These are phyloP conservation scores for Pyrenopolyporus hunteri DNA, from an alignment of 495 filamentous ascomycete species.

Conservation along the genomic window DNA sequence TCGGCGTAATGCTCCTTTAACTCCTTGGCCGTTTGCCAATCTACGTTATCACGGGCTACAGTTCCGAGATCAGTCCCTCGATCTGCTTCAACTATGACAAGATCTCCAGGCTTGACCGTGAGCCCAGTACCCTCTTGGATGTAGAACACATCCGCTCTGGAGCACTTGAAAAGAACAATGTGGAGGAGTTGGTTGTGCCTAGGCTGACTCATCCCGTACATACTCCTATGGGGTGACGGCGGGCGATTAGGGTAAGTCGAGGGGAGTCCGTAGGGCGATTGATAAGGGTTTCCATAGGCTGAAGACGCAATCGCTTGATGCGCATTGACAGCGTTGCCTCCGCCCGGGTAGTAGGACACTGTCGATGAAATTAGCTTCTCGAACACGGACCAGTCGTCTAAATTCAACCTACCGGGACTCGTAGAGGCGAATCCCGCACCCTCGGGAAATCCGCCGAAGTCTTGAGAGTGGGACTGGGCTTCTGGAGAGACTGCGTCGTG, in stretches of 20 bases:
- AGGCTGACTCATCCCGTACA: constrained; percentile 67
- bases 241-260: constrained; percentile 62
- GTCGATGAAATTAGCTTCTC: constrained; percentile 37
- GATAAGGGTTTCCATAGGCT: constrained; percentile 48
- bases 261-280: constrained; percentile 54
- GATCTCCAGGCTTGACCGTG: constrained; percentile 84
- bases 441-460: constrained; percentile 46
- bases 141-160: constrained; percentile 93
- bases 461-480: constrained; percentile 46
- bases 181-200: constrained; percentile 84
- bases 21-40: constrained; percentile 82
- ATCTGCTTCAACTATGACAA: constrained; percentile 97
- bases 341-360: constrained; percentile 59
- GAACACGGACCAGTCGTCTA: neutral
- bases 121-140: constrained; percentile 94
- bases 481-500: constrained; percentile 53
- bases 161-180: constrained; percentile 95
- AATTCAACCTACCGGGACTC: constrained; percentile 45
- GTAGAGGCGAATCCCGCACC: constrained; percentile 38
- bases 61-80: constrained; percentile 94
- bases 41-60: constrained; percentile 83
- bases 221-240: constrained; percentile 62
- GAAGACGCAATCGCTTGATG: constrained; percentile 50
- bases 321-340: constrained; percentile 32
- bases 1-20: constrained; percentile 87